Conservation (phyloP, 129 eudicot genomes). For the Flaveria sonorensis region DNA sequence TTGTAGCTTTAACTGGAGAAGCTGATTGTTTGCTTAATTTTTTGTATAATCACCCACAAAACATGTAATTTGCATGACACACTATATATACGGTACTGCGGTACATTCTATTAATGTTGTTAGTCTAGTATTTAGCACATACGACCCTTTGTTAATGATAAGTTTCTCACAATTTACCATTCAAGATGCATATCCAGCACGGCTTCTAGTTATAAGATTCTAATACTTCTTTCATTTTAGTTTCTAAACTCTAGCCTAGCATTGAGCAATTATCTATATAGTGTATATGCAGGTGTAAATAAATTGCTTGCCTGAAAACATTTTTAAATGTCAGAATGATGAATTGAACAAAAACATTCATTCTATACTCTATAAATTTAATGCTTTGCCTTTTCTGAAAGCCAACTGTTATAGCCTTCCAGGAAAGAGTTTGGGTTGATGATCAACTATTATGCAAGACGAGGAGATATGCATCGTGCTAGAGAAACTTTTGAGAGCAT, state of each 20-base stretch:
- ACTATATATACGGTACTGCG: background rate
- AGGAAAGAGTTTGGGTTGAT: constrained; percentile 88
- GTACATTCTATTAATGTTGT: background rate
- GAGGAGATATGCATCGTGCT: constrained; percentile 98
- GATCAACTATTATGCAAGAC: constrained; percentile 90
- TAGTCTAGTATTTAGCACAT: background rate
- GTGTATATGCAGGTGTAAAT: background rate
- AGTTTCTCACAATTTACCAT: background rate
- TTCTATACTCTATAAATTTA: background rate
- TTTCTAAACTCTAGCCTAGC: background rate
- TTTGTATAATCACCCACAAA: background rate
- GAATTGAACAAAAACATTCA: constrained; percentile 4
- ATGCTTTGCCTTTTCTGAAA: constrained; percentile 31
- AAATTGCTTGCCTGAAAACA: constrained; percentile 1
- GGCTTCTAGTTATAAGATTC: background rate
- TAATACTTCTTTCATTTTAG: background rate
- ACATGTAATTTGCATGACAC: background rate
- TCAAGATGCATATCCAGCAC: background rate
- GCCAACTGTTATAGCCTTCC: constrained; percentile 73
- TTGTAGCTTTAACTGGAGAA: background rate
- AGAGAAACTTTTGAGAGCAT: constrained; percentile 93
- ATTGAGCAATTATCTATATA: background rate
- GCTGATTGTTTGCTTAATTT: background rate
- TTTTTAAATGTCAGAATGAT: constrained; percentile 15
- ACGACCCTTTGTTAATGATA: background rate